Evolutionary conservation across 768 basidiomycete genomes (phyloP), one percentile per base, ranked within the genome.

Genomic region (Tulasnella sp.): DNA sequence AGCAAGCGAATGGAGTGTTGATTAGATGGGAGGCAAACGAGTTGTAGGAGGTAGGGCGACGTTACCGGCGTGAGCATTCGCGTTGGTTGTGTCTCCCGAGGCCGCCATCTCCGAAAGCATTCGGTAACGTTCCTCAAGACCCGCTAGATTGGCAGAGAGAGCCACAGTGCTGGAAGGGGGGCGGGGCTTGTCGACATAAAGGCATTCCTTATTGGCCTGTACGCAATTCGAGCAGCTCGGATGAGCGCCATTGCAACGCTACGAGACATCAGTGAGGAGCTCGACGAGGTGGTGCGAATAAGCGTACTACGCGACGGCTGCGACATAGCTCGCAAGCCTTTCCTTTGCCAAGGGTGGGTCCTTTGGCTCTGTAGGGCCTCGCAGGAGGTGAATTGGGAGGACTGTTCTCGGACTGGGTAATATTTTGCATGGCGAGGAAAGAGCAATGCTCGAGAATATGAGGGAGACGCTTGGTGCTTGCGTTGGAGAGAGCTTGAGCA

Each of bases 251-350:
- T 68, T 68, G 62, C 62, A 68, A 27, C 62, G 62, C 62, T 68
- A 34, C 27, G 18, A 14, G 52, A 27, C n/a, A 36, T 68, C 62
- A 68, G 62, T 27, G 14, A 19, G 18, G 34, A 36, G 27, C 62
- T 27, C 5, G 31, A 4, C 10, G 62, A 34, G 27, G 62, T 27
- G 27, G 31, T 34, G 16, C 31, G 16, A 27, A 36, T 31, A 68
- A 31, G 31, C 62, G 62, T 68, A 68, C 62, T 24, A 68, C 62
- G 34, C 62, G 62, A 68, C 62, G 62, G 16, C 62, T 68, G 6
- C 62, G 62, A 36, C 62, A 68, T 18, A 68, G 62, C 62, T 68
- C 62, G 62, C 62, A 68, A 68, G 62, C 62, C 62, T 68, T 68
- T 7, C 62, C 62, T 68, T 68, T 68, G 31, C 62, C 62, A 19